A percentile compares a stretch with the other conserved stretches of the same genome.
Evolutionary conservation across 331 rosid genomes (phyloP).

Genomic region (Prunus yedoensis): DNA sequence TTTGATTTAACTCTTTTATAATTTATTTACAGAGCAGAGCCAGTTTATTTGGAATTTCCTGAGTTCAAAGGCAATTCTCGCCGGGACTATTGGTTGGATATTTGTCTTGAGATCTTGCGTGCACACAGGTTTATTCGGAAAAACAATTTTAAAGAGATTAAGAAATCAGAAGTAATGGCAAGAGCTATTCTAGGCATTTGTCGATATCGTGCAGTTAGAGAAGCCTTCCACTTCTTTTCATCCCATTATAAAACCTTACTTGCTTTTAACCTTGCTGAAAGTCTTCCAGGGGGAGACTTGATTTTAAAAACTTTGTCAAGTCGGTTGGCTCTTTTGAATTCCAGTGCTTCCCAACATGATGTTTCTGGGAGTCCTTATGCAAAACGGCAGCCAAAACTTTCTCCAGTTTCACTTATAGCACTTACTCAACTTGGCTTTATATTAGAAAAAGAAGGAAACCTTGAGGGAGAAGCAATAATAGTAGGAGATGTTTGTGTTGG

Average conservation of each 20-base stretch:
- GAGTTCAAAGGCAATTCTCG: constrained; percentile 85
- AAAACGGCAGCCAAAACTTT: constrained; percentile 41
- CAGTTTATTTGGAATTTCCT: constrained; percentile 88
- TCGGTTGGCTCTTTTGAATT: constrained; percentile 48
- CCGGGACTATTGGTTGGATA: constrained; percentile 91
- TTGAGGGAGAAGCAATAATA: constrained; percentile 38
- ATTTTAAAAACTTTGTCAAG: constrained; percentile 72
- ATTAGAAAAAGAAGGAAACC: constrained; percentile 37
- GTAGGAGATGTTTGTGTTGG: constrained; percentile 72
- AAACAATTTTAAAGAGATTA: constrained; percentile 55
- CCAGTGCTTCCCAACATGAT: constrained; percentile 42
- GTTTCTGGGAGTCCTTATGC: constrained; percentile 43
- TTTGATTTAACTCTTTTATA: constrained; percentile 20
- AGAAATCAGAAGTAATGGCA: constrained; percentile 72
- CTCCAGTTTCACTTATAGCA: constrained; percentile 61
- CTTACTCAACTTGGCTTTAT: constrained; percentile 62
- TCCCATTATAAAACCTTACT: constrained; percentile 76
- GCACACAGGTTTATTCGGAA: constrained; percentile 68
- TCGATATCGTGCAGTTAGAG: constrained; percentile 76
- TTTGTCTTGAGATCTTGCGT: constrained; percentile 73
- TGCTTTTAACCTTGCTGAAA: constrained; percentile 77
- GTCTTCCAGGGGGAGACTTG: constrained; percentile 85
- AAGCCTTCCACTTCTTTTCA: constrained; percentile 60
- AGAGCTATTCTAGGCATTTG: constrained; percentile 72
- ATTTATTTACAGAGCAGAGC: constrained; percentile 73